Evolutionary conservation across 164 flowering plant species (phyloP).

Genomic region (Warburgia ugandensis): DNA sequence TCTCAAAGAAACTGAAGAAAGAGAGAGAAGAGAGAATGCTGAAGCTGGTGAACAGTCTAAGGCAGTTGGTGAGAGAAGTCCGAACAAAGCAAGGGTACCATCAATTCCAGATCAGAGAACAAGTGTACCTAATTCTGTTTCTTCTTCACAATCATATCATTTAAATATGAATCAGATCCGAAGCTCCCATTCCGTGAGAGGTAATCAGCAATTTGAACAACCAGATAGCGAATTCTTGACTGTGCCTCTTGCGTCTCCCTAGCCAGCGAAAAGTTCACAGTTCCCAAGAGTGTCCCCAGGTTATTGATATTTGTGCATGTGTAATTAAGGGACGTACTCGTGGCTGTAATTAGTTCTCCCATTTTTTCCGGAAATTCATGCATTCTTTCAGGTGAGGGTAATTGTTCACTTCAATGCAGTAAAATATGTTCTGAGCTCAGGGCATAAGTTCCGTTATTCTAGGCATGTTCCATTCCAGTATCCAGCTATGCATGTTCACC

Average conservation of each 20-base stretch:
- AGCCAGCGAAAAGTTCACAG: too few species aligned
- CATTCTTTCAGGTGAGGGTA: too few species aligned
- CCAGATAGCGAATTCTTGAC: conserved; percentile 71
- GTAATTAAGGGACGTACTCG: too few species aligned
- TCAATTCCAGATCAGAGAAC: conserved; percentile 16
- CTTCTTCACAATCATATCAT: conserved; percentile 17
- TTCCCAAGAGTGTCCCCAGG: too few species aligned
- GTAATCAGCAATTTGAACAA: conserved; percentile 30
- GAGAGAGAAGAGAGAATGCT: conserved; percentile 52
- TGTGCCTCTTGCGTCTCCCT: conserved; percentile 73
- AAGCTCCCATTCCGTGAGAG: conserved; percentile 13
- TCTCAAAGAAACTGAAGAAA: conserved; percentile 85
- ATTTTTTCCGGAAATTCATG: too few species aligned
- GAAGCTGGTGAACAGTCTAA: conserved; percentile 21
- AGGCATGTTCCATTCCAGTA: too few species aligned
- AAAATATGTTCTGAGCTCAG: too few species aligned
- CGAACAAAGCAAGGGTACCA: conserved; percentile 15
- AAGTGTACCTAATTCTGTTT: conserved; percentile 4
- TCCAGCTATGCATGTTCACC: too few species aligned
- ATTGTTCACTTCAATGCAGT: too few species aligned
- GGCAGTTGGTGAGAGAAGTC: conserved; percentile 15
- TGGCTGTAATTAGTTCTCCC: too few species aligned
- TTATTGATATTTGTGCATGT: too few species aligned
- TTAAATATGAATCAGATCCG: conserved; percentile 15
- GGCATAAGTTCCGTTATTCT: too few species aligned